phyloP scores from a whole-genome alignment of 2,329 filamentous ascomycete genomes.

The Colletotrichum sp. region DNA sequence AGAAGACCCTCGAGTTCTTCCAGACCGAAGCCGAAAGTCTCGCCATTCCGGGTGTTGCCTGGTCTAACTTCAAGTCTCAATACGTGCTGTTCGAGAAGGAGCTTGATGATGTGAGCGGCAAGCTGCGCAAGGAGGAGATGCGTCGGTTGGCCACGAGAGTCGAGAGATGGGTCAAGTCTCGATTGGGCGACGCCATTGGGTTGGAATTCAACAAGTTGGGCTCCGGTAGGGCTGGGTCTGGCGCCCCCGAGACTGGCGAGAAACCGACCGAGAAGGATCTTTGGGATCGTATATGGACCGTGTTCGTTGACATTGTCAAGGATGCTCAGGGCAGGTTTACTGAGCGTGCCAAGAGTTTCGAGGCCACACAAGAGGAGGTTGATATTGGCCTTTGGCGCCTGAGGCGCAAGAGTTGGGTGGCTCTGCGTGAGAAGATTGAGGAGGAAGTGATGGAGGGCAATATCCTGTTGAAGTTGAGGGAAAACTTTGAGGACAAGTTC shows the following conservation, averaged over 20 bases:
- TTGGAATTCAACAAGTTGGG: slow-evolving; percentile 96
- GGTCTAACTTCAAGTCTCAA: slow-evolving; percentile 88
- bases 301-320: slow-evolving; percentile 81
- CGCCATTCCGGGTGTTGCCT: slow-evolving; percentile 78
- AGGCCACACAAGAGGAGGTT: slow-evolving; percentile 89
- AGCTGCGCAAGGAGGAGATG: slow-evolving; percentile 94
- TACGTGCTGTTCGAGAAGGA: slow-evolving; percentile 85
- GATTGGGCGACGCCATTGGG: slow-evolving; percentile 85
- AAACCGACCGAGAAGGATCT: slow-evolving; percentile 84
- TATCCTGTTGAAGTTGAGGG: slow-evolving; percentile 89
- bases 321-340: slow-evolving; percentile 88
- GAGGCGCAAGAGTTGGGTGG: slow-evolving; percentile 92
- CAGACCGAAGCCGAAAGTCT: slow-evolving; percentile 76
- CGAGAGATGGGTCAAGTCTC: slow-evolving; percentile 91
- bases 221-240: slow-evolving; percentile 81
- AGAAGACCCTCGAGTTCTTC: slow-evolving; percentile 75
- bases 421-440: slow-evolving; percentile 87
- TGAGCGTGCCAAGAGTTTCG: slow-evolving; percentile 89
- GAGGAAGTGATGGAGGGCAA: slow-evolving; percentile 99
- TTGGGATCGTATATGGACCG: slow-evolving; percentile 94
- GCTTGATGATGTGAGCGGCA: slow-evolving; percentile 83
- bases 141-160: slow-evolving; percentile 86
- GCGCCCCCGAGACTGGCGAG: slow-evolving; percentile 78
- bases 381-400: slow-evolving; percentile 92
- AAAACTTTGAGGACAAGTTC: slow-evolving; percentile 99